phyloP scores from a whole-genome alignment of 495 filamentous ascomycete genomes.

The Penicillium salamii region DNA sequence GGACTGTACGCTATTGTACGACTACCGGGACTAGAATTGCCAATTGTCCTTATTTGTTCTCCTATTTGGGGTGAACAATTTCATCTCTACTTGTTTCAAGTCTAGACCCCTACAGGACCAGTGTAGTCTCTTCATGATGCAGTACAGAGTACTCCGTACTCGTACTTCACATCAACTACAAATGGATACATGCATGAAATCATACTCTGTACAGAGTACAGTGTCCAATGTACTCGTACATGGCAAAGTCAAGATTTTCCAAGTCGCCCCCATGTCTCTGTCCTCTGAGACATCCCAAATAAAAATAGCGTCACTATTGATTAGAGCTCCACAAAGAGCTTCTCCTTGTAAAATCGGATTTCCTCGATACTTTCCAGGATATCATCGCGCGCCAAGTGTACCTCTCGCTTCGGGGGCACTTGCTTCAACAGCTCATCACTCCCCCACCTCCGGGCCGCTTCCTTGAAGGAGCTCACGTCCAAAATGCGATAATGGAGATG shows the following conservation, averaged over 20 bases:
- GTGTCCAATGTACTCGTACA: not conserved
- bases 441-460: conserved; percentile 82
- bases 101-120: too few relatives aligned
- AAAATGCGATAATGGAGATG: conserved; percentile 86
- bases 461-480: conserved; percentile 89
- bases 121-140: too few relatives aligned
- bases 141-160: too few relatives aligned
- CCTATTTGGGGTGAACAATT: too few relatives aligned
- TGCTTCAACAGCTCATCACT: conserved; percentile 51
- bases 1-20: too few relatives aligned
- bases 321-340: conserved; percentile 24
- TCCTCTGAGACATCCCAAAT: not conserved
- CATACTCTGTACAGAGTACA: too few relatives aligned
- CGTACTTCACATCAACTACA: too few relatives aligned
- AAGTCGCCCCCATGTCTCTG: not conserved
- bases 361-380: conserved; percentile 95
- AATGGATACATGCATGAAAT: too few relatives aligned
- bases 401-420: conserved; percentile 67
- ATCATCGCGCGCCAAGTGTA: conserved; percentile 83
- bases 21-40: too few relatives aligned
- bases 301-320: not conserved
- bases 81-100: too few relatives aligned
- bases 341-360: conserved; percentile 69
- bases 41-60: too few relatives aligned
- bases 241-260: not conserved